These are phyloP conservation scores for Silybum marianum DNA, from an alignment of 129 eudicot genomes.

Conservation along the genomic window DNA sequence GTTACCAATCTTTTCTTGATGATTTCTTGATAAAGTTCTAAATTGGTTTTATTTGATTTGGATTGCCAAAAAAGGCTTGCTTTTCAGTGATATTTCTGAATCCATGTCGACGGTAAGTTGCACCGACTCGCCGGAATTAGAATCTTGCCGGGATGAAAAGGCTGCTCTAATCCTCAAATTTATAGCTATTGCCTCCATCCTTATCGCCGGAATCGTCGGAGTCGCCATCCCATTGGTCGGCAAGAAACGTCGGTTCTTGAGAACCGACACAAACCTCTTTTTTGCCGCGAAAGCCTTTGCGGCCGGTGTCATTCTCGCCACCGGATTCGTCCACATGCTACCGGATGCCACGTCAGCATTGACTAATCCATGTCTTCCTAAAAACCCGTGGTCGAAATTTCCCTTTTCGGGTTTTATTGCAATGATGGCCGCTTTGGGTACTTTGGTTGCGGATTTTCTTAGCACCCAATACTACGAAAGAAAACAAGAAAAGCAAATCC, in stretches of 20 bases:
- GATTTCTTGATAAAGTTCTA: background rate
- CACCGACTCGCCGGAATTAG: constrained; percentile 36
- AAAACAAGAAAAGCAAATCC: constrained; percentile 67
- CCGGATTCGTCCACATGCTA: constrained; percentile 91
- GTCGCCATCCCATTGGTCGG: constrained; percentile 78
- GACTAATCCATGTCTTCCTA: constrained; percentile 63
- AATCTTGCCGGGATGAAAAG: constrained; percentile 61
- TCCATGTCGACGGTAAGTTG: constrained; percentile 61
- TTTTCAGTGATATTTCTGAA: constrained; percentile 51
- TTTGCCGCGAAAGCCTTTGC: constrained; percentile 88
- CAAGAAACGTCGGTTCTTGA: constrained; percentile 60
- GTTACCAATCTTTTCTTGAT: background rate
- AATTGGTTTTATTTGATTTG: constrained; percentile 30
- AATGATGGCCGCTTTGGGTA: constrained; percentile 80
- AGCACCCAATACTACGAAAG: constrained; percentile 84
- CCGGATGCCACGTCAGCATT: constrained; percentile 79
- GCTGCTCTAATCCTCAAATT: constrained; percentile 61
- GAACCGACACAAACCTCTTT: constrained; percentile 76
- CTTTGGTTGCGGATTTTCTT: constrained; percentile 77
- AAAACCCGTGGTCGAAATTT: constrained; percentile 81
- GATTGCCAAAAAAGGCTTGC: constrained; percentile 35
- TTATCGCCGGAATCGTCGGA: constrained; percentile 63
- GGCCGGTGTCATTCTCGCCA: constrained; percentile 91
- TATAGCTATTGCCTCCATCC: constrained; percentile 64
- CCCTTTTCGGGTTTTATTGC: constrained; percentile 87